Conservation (phyloP, 768 basidiomycete species). For the Pulveroboletus sp. region DNA sequence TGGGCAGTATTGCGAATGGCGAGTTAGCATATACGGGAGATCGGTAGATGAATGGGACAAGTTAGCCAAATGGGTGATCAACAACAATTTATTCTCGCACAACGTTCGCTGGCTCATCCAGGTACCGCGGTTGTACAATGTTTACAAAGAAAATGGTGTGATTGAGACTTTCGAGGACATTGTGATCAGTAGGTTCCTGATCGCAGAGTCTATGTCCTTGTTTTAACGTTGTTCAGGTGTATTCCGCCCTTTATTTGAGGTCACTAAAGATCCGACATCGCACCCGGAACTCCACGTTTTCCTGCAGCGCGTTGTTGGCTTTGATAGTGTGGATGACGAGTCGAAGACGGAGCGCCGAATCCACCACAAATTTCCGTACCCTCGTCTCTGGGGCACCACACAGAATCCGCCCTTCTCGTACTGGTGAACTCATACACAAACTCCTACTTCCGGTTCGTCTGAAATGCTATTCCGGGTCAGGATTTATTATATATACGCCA, state of each 20-base stretch:
- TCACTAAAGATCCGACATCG: slow-evolving; percentile 81
- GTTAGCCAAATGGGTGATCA: slow-evolving; percentile 92
- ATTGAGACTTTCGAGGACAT: slow-evolving; percentile 88
- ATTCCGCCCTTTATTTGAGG: slow-evolving; percentile 91
- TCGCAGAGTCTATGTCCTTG: neutral
- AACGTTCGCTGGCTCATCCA: slow-evolving; percentile 99
- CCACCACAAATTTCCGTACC: slow-evolving; percentile 91
- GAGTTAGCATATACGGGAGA: slow-evolving; percentile 92
- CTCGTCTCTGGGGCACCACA: slow-evolving; percentile 79
- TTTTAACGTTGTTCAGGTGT: slow-evolving; percentile 53
- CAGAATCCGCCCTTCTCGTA: slow-evolving; percentile 95
- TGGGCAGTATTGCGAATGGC: slow-evolving; percentile 88
- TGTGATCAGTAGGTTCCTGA: slow-evolving; percentile 63
- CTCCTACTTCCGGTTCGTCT: neutral
- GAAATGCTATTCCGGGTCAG: slow-evolving; percentile 34
- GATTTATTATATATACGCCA: slow-evolving; percentile 98
- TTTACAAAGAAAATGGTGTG: slow-evolving; percentile 86
- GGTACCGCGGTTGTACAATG: slow-evolving; percentile 88
- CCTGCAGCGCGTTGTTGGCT: slow-evolving; percentile 91
- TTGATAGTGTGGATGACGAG: slow-evolving; percentile 99
- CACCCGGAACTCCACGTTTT: slow-evolving; percentile 96
- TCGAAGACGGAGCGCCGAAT: slow-evolving; percentile 89
- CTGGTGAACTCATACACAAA: slow-evolving; percentile 51
- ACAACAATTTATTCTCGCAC: slow-evolving; percentile 90
- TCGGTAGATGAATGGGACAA: slow-evolving; percentile 91